These are phyloP conservation scores for Annulohypoxylon truncatum DNA, from an alignment of 2,329 filamentous ascomycete genomes.

Conservation along the genomic window DNA sequence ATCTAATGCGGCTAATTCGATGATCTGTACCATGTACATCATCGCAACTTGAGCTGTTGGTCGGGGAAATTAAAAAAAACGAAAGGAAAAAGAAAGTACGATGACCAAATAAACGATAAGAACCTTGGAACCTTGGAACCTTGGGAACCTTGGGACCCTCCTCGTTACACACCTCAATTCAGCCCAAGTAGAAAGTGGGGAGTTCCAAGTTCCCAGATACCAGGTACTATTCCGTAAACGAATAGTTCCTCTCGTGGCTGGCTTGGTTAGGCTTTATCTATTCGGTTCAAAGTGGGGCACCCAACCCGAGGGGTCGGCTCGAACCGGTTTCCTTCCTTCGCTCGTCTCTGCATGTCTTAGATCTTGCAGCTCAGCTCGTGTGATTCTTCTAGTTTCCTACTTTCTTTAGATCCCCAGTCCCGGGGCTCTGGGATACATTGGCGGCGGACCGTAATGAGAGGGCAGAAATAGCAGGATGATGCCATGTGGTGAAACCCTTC, in stretches of 20 bases:
- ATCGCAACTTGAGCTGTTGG: background rate
- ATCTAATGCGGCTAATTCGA: conserved; percentile 16
- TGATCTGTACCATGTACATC: conserved; percentile 9
- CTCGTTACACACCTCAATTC: background rate
- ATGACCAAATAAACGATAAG: background rate
- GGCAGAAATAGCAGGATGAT: background rate
- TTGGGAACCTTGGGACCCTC: background rate
- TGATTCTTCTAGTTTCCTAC: background rate
- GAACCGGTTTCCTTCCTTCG: conserved; percentile 33
- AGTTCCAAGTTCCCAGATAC: background rate
- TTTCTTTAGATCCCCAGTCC: conserved; percentile 9
- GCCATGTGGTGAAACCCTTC: conserved; percentile 19
- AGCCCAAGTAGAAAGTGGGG: conserved; percentile 28
- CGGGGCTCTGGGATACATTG: conserved; percentile 18
- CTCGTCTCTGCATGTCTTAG: conserved; percentile 34
- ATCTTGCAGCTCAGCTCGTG: conserved; percentile 38
- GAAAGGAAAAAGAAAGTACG: conserved; percentile 6
- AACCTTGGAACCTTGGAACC: background rate
- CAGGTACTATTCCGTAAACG: background rate
- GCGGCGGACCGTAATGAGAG: conserved; percentile 5
- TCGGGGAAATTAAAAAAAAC: background rate
- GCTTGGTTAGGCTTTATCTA: background rate
- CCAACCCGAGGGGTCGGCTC: conserved; percentile 30
- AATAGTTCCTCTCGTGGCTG: conserved; percentile 4
- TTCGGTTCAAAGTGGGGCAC: conserved; percentile 16